Conservation (phyloP, 78 protist species). For the Capsaspora owczarzaki region DNA sequence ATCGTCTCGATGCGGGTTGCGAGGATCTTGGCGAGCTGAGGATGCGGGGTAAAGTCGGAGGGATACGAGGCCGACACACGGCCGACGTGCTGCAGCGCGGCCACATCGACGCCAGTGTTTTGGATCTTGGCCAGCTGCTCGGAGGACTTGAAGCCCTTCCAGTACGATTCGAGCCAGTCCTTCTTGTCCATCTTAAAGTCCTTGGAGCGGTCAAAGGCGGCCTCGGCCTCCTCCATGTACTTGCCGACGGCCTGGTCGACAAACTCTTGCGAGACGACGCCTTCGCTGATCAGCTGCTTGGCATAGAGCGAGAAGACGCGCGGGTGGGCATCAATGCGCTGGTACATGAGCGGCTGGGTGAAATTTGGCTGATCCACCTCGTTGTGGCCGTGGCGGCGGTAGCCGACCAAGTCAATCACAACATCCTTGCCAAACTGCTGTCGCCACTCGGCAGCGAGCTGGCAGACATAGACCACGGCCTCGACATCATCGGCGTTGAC, state of each 20-base stretch:
- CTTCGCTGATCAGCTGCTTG: conserved; percentile 14
- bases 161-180: conserved; percentile 24
- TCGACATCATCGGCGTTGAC: conserved; percentile 87
- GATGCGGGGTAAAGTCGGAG: conserved; percentile 29
- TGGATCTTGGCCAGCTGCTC: neutral
- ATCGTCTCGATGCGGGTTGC: conserved; percentile 13
- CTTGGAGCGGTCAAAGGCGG: conserved; percentile 15
- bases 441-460: conserved; percentile 65
- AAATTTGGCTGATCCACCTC: conserved; percentile 90
- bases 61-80: conserved; percentile 28
- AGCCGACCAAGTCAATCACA: conserved; percentile 85
- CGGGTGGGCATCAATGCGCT: conserved; percentile 43
- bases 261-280: conserved; percentile 14
- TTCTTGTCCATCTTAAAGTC: neutral
- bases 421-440: conserved; percentile 67
- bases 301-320: conserved; percentile 21
- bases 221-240: conserved; percentile 9
- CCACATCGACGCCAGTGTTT: conserved; percentile 44
- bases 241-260: neutral
- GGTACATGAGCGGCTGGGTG: conserved; percentile 95
- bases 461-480: neutral
- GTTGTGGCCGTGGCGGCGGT: conserved; percentile 89
- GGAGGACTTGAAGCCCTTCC: conserved; percentile 12
- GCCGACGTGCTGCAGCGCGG: conserved; percentile 27
- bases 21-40: neutral